Evolutionary conservation across 768 basidiomycete genomes (phyloP), one percentile per base, ranked within the genome.

Genomic region (Hygrocybe coccinea): DNA sequence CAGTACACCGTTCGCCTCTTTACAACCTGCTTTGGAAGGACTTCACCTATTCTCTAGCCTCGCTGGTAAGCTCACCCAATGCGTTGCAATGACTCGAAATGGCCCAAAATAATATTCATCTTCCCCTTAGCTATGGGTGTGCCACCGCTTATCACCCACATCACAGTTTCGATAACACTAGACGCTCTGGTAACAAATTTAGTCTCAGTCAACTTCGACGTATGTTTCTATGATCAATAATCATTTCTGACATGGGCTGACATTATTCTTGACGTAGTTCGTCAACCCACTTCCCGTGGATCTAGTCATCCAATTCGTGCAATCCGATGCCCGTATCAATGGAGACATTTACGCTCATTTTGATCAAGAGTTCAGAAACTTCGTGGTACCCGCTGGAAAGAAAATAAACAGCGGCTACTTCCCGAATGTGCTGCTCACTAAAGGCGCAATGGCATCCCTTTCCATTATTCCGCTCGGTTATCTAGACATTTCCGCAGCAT

Each of bases 331-430:
- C 1, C 73, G 78, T 2, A 70, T 86, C 5, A 66, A 80, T 37
- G 83, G 80, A 1, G 62, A 70, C 36, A 76, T 71, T 1, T 89
- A 77, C 59, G 86, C 87, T 5, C 75, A 76, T 52, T 87, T 87
- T 65, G 72, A 74, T 35, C 77, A 80, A 56, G 43, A 72, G 2
- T 86, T 87, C 68, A 67, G 71, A 38, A 71, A 65, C 57, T 87
- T 86, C 55, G 69, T 81, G 24, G 69, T 85, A 8, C 83, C 84
- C 0, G 73, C 84, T 1, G 78, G 79, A 14, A 68, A 79, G 56
- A 82, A 81, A 0, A 83, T 79, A 49, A 84, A 83, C 64, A 85
- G 83, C 39, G 87, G 86, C 5, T 64, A 65, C 4, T 76, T 89
- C 55, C 62, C 65, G 2, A 76, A 86, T 45, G 86, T 88, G 11